Conservation (phyloP, 108 stramenopile species). For the Stephanodiscus minutulus region DNA sequence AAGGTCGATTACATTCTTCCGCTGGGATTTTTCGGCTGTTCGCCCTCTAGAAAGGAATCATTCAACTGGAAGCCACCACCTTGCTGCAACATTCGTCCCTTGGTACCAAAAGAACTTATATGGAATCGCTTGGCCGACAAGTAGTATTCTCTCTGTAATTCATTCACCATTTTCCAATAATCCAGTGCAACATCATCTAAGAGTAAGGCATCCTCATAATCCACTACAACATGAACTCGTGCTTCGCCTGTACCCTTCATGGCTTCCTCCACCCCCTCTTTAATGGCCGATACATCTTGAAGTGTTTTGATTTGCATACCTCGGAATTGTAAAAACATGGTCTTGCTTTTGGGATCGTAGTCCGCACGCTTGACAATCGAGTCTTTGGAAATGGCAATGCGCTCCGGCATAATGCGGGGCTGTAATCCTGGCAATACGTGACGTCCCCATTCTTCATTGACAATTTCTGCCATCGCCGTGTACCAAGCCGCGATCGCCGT, state of each 20-base stretch:
- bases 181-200: constrained; percentile 9
- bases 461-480: constrained; percentile 29
- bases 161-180: constrained; percentile 21
- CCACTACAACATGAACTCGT: constrained; percentile 23
- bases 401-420: constrained; percentile 16
- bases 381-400: constrained; percentile 15
- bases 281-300: constrained; percentile 20
- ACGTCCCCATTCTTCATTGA: constrained; percentile 40
- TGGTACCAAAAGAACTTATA: constrained; percentile 25
- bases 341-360: constrained; percentile 15
- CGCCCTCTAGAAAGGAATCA: too few species aligned
- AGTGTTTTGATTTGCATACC: constrained; percentile 13
- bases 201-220: constrained; percentile 17
- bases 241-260: constrained; percentile 2
- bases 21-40: too few species aligned
- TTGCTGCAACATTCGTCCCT: too few species aligned
- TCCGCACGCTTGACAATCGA: constrained; percentile 1
- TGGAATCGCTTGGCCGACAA: constrained; percentile 21
- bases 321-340: constrained; percentile 20
- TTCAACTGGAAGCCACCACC: too few species aligned
- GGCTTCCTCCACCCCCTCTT: constrained; percentile 14
- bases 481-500: constrained; percentile 26
- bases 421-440: constrained; percentile 21
- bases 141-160: constrained; percentile 8
- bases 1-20: too few species aligned